These are phyloP conservation scores for Beauveria brongniartii DNA, from an alignment of 2,329 filamentous ascomycete species.

Conservation along the genomic window DNA sequence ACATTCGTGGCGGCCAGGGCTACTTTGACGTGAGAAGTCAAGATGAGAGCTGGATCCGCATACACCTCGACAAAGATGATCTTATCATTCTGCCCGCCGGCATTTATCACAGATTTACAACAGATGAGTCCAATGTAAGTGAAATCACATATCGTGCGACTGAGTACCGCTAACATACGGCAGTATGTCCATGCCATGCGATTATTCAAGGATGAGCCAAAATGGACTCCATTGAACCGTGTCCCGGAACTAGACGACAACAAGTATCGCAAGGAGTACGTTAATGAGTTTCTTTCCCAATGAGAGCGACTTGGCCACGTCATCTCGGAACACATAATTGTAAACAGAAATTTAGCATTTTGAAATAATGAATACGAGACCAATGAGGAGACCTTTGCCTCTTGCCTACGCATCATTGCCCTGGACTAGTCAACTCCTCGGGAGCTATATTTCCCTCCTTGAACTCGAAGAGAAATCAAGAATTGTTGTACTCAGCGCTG, in stretches of 20 bases:
- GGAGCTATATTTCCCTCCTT: neutral
- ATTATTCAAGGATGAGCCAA: conserved; percentile 95
- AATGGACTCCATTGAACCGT: conserved; percentile 92
- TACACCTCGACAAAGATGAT: conserved; percentile 76
- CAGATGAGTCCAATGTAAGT: conserved; percentile 81
- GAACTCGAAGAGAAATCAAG: too few relatives aligned
- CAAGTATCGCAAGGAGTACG: conserved; percentile 68
- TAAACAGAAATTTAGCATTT: neutral
- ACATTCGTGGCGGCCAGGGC: conserved; percentile 78
- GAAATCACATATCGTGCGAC: neutral
- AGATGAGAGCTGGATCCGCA: conserved; percentile 82
- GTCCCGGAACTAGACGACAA: conserved; percentile 70
- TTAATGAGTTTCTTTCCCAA: conserved; percentile 39
- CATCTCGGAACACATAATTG: neutral
- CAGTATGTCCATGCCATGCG: conserved; percentile 95
- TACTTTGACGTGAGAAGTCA: conserved; percentile 88
- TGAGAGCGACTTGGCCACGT: conserved; percentile 10
- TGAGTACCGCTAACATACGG: conserved; percentile 3
- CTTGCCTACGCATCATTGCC: neutral
- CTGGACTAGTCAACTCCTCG: neutral
- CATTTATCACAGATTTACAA: conserved; percentile 97
- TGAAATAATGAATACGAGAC: neutral
- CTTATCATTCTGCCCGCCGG: conserved; percentile 88
- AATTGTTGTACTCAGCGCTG: too few relatives aligned
- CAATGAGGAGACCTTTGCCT: neutral